Percentiles rank a stretch among this genome's conserved stretches.
These are phyloP conservation scores for Acer saccharum DNA, from an alignment of 345 rosid genomes.

Conservation along the genomic window DNA sequence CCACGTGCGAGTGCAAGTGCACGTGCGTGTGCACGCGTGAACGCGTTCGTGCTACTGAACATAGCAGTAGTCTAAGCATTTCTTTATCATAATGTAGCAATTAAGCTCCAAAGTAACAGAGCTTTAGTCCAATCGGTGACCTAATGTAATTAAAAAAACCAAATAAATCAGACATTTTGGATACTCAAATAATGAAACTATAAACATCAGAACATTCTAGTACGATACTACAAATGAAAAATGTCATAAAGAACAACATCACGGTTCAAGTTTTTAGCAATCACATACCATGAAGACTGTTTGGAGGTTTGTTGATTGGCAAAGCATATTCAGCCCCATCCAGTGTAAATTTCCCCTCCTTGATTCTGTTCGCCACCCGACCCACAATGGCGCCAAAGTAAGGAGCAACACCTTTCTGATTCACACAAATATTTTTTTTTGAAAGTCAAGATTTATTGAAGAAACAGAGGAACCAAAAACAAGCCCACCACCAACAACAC, in stretches of 20 bases:
- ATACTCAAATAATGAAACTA: neutral
- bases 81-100: neutral
- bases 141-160: neutral
- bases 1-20: neutral
- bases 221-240: neutral
- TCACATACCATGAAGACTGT: constrained; percentile 87
- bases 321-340: constrained; percentile 68
- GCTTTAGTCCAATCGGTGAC: neutral
- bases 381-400: constrained; percentile 96
- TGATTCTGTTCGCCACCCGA: constrained; percentile 88
- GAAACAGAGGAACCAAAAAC: too few species aligned
- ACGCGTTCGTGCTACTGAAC: neutral
- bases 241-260: neutral
- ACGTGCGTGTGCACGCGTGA: too few species aligned
- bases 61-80: neutral
- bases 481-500: too few species aligned
- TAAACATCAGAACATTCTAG: neutral
- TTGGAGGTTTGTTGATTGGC: constrained; percentile 88
- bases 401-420: constrained; percentile 80
- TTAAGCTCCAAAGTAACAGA: neutral
- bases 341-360: constrained; percentile 77
- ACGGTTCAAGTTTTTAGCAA: neutral
- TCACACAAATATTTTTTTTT: neutral
- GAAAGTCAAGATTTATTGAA: too few species aligned
- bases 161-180: neutral